Base-by-base conservation (phyloP, 441 rosid genomes). In the Pelargonium citronellum region DNA sequence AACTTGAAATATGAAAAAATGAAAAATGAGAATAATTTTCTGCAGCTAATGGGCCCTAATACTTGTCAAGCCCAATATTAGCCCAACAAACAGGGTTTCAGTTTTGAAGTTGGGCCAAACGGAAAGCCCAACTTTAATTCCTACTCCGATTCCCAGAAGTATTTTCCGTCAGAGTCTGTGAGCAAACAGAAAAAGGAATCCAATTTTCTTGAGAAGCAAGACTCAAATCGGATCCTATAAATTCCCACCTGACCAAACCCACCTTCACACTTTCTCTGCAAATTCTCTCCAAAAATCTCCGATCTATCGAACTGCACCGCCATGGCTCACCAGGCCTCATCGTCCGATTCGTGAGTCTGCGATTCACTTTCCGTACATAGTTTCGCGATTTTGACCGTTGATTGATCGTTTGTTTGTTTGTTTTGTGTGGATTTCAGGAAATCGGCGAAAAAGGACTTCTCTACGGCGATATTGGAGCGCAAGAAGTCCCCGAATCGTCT, bases 401-500 rank as follows among this genome's bases (percentile, higher is more conserved):
- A 58, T 22, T 7, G 30, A 10, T 60, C 19, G 64, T 15, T 58
- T n/a, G 2, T 46, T 1, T 46, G 1, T 46, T 58, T 17, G 64
- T 22, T 24, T 7, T 61, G 65, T 61, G 65, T 20, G 57, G 89
- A 83, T 69, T 80, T 73, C 84, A 79, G 84, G 34, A 61, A 61
- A 61, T 61, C 65, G 65, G 65, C 15, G 65, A 61, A 61, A 30
- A 61, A 61, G 39, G 65, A 61, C 39, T 61, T 61, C 20, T 61
- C 64, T 43, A 85, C 87, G 9, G 89, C 89, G 49, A 85, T 83
- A 71, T 67, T 83, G 69, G 89, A 85, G 77, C 79, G 89, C 69
- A 85, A 85, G 79, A 85, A 85, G 68, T 79, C 87, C 51, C 86
- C 87, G 3, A 85, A 85, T 78, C 74, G 89, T 11, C 83, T 85